These are phyloP conservation scores for Acorus gramineus DNA, from an alignment of 106 monocot species.

Conservation along the genomic window DNA sequence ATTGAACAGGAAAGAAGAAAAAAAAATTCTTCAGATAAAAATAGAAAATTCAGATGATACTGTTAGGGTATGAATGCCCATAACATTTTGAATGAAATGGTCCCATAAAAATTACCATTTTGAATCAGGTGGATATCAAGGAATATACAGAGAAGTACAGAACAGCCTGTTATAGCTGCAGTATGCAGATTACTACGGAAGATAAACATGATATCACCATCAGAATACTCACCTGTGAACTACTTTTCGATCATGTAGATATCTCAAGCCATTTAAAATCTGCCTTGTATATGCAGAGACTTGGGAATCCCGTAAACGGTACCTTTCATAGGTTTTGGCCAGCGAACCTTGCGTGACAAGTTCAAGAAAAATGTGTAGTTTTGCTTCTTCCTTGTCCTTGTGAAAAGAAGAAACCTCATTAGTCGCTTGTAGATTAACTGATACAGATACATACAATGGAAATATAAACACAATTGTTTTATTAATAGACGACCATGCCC, in stretches of 20 bases:
- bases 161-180: not conserved
- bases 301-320: conserved; percentile 59
- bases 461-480: too few relatives aligned
- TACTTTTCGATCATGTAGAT: conserved; percentile 79
- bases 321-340: conserved; percentile 67
- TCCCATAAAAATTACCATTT: too few relatives aligned
- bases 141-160: not conserved
- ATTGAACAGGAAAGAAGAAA: too few relatives aligned
- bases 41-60: too few relatives aligned
- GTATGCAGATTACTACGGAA: not conserved
- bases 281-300: conserved; percentile 87
- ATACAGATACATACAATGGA: too few relatives aligned
- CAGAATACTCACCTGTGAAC: conserved; percentile 62
- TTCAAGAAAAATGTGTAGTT: conserved; percentile 81
- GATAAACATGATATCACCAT: not conserved
- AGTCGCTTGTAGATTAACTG: too few relatives aligned
- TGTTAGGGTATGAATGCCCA: too few relatives aligned
- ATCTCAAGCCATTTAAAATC: conserved; percentile 66
- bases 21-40: too few relatives aligned
- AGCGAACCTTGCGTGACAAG: conserved; percentile 96
- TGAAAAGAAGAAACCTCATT: too few relatives aligned
- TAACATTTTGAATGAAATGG: too few relatives aligned
- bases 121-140: too few relatives aligned
- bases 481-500: too few relatives aligned
- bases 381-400: conserved; percentile 76